Percentiles rank a stretch among this genome's conserved stretches.
These are phyloP conservation scores for Monosporozyma aerobia DNA, from an alignment of 805 yeast species.

Conservation along the genomic window DNA sequence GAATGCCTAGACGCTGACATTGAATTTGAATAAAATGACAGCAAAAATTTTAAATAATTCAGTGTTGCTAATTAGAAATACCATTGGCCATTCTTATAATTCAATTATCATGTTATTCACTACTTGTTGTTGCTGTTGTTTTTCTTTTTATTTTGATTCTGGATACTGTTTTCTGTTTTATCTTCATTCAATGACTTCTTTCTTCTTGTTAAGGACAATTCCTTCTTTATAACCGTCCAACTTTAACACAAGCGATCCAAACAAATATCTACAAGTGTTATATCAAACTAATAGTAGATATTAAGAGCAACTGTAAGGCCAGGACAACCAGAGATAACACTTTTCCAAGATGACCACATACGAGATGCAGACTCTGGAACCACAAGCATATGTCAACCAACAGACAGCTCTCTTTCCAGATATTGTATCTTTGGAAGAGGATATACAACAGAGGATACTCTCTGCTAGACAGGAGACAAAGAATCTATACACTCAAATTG, in stretches of 20 bases:
- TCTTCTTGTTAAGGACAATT: background rate
- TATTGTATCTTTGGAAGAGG: constrained; percentile 13
- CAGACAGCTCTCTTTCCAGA: constrained; percentile 6
- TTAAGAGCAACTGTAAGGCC: background rate
- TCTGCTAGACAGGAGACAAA: constrained; percentile 39
- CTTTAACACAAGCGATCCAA: background rate
- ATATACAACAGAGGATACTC: constrained; percentile 23
- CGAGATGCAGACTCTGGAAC: background rate
- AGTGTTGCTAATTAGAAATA: background rate
- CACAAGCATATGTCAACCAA: background rate
- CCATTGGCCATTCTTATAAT: background rate
- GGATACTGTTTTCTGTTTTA: background rate
- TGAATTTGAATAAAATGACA: background rate
- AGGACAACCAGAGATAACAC: background rate
- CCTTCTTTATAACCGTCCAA: background rate
- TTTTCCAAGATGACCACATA: background rate
- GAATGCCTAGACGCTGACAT: background rate
- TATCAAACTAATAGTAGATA: background rate
- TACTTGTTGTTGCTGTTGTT: background rate
- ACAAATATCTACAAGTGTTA: background rate
- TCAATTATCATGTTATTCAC: background rate
- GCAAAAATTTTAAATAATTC: background rate
- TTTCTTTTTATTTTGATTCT: background rate
- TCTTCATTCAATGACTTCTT: background rate
- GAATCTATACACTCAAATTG: constrained; percentile 41